These are phyloP conservation scores for Wickerhamomyces bisporus DNA, from an alignment of 805 yeast species.

Conservation along the genomic window DNA sequence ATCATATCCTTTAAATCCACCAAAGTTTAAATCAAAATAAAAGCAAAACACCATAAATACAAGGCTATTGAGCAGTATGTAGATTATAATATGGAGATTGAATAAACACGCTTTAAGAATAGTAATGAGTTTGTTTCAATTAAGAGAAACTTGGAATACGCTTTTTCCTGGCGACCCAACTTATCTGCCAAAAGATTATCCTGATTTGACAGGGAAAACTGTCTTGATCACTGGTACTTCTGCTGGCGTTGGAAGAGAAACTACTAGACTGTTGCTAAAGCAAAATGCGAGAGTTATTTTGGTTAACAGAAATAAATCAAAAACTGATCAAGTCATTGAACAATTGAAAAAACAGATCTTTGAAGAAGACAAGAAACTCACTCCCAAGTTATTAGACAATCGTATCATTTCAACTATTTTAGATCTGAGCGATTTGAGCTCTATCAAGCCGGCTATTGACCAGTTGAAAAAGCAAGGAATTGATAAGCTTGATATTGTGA, in stretches of 20 bases:
- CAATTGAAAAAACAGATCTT: constrained; percentile 22
- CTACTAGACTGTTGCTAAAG: constrained; percentile 26
- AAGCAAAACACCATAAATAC: no score
- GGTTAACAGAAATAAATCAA: constrained; percentile 31
- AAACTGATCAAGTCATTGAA: constrained; percentile 26
- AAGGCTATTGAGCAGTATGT: no score
- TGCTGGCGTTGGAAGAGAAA: constrained; percentile 31
- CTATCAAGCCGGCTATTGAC: constrained; percentile 34
- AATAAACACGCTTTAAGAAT: no score
- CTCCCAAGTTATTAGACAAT: constrained; percentile 11
- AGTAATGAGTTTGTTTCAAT: no score
- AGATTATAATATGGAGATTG: no score
- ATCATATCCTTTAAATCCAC: no score
- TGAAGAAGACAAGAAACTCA: constrained; percentile 17
- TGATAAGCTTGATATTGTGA: constrained; percentile 30
- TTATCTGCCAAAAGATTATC: constrained; percentile 25
- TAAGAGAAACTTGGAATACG: constrained; percentile 9
- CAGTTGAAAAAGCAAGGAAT: constrained; percentile 16
- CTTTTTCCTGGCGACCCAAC: constrained; percentile 20
- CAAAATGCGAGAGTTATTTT: constrained; percentile 32
- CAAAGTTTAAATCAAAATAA: no score
- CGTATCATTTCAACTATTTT: constrained; percentile 22
- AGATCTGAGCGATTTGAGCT: constrained; percentile 37
- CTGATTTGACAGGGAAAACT: constrained; percentile 21
- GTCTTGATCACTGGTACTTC: constrained; percentile 30